Percentiles rank a stretch among this genome's conserved stretches.
Conservation (phyloP, 176 grass and related monocot species). For the Juncus inflexus region DNA sequence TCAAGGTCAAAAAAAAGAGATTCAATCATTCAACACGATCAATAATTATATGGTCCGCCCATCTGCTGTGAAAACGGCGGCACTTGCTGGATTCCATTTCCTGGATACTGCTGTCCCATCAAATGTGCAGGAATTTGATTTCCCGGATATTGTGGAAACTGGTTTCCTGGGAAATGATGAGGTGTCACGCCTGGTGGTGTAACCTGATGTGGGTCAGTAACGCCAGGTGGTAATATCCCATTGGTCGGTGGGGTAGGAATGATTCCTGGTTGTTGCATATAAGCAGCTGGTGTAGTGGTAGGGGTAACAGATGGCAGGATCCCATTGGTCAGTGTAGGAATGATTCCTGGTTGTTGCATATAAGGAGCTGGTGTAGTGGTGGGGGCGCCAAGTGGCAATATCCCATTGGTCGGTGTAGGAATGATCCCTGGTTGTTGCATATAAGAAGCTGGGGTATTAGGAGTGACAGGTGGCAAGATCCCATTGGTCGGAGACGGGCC, state of each 20-base stretch:
- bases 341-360: constrained; percentile 5
- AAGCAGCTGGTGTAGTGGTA: constrained; percentile 10
- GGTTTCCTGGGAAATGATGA: constrained; percentile 25
- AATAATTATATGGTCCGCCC: constrained; percentile 29
- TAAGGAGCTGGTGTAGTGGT: constrained; percentile 7
- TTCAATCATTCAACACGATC: background rate
- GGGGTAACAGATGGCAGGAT: constrained; percentile 6
- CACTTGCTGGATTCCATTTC: constrained; percentile 39
- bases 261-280: constrained; percentile 7
- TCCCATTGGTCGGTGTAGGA: background rate
- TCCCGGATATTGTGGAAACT: constrained; percentile 35
- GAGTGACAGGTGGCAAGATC: constrained; percentile 10
- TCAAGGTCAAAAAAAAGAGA: background rate
- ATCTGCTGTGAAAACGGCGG: constrained; percentile 35
- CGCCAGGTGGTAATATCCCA: background rate
- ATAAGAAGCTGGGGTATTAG: constrained; percentile 18
- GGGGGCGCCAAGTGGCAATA: background rate
- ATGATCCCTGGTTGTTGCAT: constrained; percentile 6
- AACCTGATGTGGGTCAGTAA: constrained; percentile 14
- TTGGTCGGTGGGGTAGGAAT: constrained; percentile 4
- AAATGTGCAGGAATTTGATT: constrained; percentile 37
- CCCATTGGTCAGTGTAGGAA: constrained; percentile 16
- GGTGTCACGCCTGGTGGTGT: constrained; percentile 26
- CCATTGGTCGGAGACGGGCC: constrained; percentile 44
- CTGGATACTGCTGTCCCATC: constrained; percentile 30